Evolutionary conservation across 306 rosid species (phyloP).

Genomic region (Quercus suber): DNA sequence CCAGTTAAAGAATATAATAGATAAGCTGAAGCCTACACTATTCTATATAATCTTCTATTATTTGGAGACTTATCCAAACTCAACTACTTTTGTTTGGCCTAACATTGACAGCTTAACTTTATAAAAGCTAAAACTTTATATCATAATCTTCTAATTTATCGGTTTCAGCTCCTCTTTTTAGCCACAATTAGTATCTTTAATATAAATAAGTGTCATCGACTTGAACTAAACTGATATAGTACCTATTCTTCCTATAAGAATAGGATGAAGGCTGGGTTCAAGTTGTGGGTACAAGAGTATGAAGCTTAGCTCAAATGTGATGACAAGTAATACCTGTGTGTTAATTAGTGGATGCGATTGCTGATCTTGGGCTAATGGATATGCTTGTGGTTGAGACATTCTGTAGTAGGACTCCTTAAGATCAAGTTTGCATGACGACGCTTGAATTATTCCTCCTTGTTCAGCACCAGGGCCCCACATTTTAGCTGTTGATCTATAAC

Average conservation of each 20-base stretch:
- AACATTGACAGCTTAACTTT: constrained; percentile 35
- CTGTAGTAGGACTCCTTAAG: constrained; percentile 96
- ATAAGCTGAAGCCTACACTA: constrained; percentile 24
- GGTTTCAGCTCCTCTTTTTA: constrained; percentile 20
- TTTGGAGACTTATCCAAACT: constrained; percentile 38
- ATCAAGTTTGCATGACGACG: constrained; percentile 92
- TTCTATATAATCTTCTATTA: constrained; percentile 17
- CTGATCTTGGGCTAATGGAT: constrained; percentile 73
- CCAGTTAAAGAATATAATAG: constrained; percentile 34
- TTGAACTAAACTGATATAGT: background rate
- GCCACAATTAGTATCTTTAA: constrained; percentile 28
- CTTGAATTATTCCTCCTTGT: constrained; percentile 88
- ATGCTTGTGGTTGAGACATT: constrained; percentile 95
- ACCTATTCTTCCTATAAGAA: background rate
- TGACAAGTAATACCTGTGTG: constrained; percentile 55
- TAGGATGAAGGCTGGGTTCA: background rate
- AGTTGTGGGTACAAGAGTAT: background rate
- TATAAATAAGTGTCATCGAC: constrained; percentile 18
- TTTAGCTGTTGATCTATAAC: constrained; percentile 52
- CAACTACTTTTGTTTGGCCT: constrained; percentile 19
- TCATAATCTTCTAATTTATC: constrained; percentile 21
- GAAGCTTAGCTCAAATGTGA: too few relatives aligned
- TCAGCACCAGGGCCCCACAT: constrained; percentile 99
- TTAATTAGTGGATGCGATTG: constrained; percentile 56
- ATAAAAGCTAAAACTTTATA: constrained; percentile 24